Evolutionary conservation across 164 flowering plant genomes (phyloP).

Genomic region (Hamamelis virginiana): DNA sequence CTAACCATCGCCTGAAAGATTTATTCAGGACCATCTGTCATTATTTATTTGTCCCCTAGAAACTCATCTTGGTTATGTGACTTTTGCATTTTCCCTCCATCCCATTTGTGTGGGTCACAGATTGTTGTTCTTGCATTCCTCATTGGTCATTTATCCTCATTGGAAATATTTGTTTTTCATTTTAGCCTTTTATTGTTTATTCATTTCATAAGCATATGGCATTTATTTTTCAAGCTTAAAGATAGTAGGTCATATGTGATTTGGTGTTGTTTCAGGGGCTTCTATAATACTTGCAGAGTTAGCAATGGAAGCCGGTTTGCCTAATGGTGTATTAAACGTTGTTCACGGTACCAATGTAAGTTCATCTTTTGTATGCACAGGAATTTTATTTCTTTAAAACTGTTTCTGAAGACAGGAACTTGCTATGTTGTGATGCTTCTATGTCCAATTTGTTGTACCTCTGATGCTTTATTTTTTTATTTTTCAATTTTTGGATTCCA

Average conservation of each 20-base stretch:
- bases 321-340: slow-evolving; percentile 27
- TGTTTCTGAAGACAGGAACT: background rate
- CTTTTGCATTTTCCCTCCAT: background rate
- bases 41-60: too few relatives aligned
- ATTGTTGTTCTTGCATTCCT: background rate
- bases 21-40: too few relatives aligned
- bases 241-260: background rate
- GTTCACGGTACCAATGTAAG: slow-evolving; percentile 28
- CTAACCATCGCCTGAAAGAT: too few relatives aligned
- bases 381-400: background rate
- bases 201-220: background rate
- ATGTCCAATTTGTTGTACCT: too few relatives aligned
- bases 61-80: too few relatives aligned
- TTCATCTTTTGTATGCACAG: too few relatives aligned
- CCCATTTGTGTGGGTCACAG: background rate
- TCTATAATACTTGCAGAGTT: slow-evolving; percentile 24
- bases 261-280: slow-evolving; percentile 19
- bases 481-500: background rate
- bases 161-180: background rate
- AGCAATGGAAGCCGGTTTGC: slow-evolving; percentile 29
- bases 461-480: too few relatives aligned
- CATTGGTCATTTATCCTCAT: background rate
- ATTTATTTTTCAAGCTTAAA: background rate
- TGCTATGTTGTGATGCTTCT: background rate
- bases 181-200: background rate